These are phyloP conservation scores for Elaeis guineensis DNA, from an alignment of 176 grass and related monocot species.

Conservation along the genomic window DNA sequence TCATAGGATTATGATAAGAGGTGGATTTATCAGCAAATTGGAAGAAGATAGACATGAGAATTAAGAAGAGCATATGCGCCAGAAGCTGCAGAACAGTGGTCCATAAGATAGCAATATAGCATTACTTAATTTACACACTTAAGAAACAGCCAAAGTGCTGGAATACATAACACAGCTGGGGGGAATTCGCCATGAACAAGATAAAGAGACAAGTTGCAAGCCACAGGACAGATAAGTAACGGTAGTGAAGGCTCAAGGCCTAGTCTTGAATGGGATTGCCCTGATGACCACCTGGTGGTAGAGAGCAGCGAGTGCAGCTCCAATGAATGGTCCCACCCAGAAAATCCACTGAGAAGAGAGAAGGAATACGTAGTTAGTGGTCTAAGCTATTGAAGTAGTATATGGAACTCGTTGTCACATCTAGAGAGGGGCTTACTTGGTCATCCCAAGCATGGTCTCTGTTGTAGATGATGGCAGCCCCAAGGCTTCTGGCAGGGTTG, in stretches of 20 bases:
- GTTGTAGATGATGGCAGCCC: slow-evolving; percentile 50
- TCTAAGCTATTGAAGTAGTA: neutral
- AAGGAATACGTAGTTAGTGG: neutral
- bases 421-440: slow-evolving; percentile 13
- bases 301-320: slow-evolving; percentile 44
- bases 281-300: slow-evolving; percentile 49
- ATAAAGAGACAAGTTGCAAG: neutral
- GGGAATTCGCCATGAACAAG: slow-evolving; percentile 19
- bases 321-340: slow-evolving; percentile 54
- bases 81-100: neutral
- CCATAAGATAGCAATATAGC: neutral
- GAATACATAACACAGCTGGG: slow-evolving; percentile 5
- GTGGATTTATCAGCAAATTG: too few relatives aligned
- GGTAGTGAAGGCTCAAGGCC: slow-evolving; percentile 2
- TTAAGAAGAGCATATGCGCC: neutral
- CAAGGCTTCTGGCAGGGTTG: slow-evolving; percentile 44
- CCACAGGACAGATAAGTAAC: neutral
- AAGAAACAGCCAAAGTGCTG: slow-evolving; percentile 3
- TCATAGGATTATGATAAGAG: too few relatives aligned
- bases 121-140: slow-evolving; percentile 28
- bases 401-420: neutral
- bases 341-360: slow-evolving; percentile 42
- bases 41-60: too few relatives aligned
- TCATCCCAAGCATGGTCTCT: slow-evolving; percentile 35
- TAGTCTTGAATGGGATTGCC: slow-evolving; percentile 53